Conservation (phyloP, 306 rosid genomes). For the Castanea crenata region DNA sequence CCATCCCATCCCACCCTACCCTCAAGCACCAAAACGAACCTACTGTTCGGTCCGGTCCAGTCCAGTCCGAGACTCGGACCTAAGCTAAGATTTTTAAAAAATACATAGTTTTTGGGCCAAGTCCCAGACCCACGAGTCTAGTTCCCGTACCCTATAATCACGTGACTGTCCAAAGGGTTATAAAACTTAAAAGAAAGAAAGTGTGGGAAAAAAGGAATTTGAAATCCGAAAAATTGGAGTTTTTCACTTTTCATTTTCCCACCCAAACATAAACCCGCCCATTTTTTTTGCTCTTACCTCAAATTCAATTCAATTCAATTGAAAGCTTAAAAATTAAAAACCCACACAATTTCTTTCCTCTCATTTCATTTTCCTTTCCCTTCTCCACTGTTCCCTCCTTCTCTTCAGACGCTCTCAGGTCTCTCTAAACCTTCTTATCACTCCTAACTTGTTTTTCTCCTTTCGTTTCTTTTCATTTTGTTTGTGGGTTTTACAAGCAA, state of each 20-base stretch:
- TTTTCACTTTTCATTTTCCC: conserved; percentile 32
- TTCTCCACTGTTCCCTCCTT: neutral
- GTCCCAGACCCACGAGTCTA: no score
- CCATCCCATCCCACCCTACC: no score
- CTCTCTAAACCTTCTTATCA: neutral
- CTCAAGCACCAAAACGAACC: no score
- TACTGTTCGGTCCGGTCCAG: no score
- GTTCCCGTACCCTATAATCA: no score
- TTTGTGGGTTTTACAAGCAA: neutral
- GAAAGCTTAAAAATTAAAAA: neutral
- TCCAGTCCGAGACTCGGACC: no score
- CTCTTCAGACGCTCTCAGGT: conserved; percentile 28
- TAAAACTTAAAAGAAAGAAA: neutral
- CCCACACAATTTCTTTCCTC: neutral
- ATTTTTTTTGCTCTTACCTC: neutral
- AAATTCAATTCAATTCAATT: neutral
- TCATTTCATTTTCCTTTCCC: neutral
- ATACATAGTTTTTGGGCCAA: no score
- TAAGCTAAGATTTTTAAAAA: no score
- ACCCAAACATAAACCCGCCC: conserved; percentile 34
- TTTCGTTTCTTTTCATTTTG: neutral
- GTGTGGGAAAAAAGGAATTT: neutral
- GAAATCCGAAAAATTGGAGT: conserved; percentile 18
- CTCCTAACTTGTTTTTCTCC: neutral
- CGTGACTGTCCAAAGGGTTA: no score